Evolutionary conservation across 345 rosid species (phyloP), one percentile per base, ranked within the genome.

Genomic region (Erodium maritimum): DNA sequence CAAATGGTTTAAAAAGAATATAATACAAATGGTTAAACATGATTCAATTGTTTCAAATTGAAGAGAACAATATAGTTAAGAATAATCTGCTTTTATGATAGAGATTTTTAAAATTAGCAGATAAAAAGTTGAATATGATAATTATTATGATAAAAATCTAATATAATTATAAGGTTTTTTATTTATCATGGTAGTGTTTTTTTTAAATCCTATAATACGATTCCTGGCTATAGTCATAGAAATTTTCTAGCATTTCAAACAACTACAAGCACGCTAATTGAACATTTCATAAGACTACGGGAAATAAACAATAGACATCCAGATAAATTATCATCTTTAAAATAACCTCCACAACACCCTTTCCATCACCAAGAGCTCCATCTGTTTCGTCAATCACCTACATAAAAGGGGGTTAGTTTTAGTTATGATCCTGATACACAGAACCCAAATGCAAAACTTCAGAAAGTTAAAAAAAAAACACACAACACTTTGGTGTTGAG

Each of bases 351-450:
- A 89, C 89, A 21, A 95, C 99, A 71, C 99, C 99, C 81, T 83
- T 93, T 57, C 95, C 99, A 69, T 93, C 96, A 19, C 89, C 83
- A 67, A 82, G 99, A 72, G 95, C 89, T 70, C 99, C 99, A 74
- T 93, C 99, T 74, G 86, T 93, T 86, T 93, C 99, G 79, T 93
- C 99, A 73, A 93, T 86, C 54, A 93, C 91, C 99, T 93, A 70
- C 37, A 69, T 19, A 72, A 62, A 67, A 23, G 3, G 61, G 57
- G 19, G 57, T 62, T 54, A 67, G 62, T 61, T 45, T 54, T 59
- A 58, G 5, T 57, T 61, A 54, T 54, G 42, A 19, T 56, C 61
- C 21, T 45, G 46, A 51, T 11, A 54, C 10, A 50, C 24, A 55
- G 23, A 58, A 19, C 64, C 54, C 19, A 61, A 56, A 22, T 45